Evolutionary conservation across 495 filamentous ascomycete genomes (phyloP), one percentile per base, ranked within the genome.

Genomic region (Hyaloscypha variabilis): DNA sequence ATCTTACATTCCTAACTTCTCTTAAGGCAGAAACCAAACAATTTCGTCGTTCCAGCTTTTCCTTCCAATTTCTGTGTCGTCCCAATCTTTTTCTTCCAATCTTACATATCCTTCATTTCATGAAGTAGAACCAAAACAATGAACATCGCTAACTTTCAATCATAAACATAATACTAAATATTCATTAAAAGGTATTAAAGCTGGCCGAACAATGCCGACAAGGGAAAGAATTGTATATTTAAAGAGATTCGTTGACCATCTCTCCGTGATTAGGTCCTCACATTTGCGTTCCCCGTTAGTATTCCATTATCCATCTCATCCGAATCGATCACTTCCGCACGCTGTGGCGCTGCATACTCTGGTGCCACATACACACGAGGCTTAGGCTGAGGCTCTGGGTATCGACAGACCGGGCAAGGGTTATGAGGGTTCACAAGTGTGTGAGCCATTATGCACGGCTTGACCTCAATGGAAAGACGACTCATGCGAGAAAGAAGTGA

Each of bases 401-500:
- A 54, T 10, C 51, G 51, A 54, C 51, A 54, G 8, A 54, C 11
- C 4, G 21, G 21, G 51, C 51, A 54, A 1, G 51, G 1, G 3
- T 54, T 29, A 23, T 23, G 21, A 1, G 51, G 14, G 26, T 25
- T 23, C 51, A 54, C 11, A 23, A 23, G n/a, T 54, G 51, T 29
- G 14, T 54, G 51, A 23, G 24, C 51, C 26, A 29, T 25, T 23
- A 14, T 17, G 26, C 51, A 54, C 51, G 1, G 51, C 26, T 54
- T 54, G 26, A 54, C 51, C n/a, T 54, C 51, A 17, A 54, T 26
- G 5, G 51, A 54, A 23, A 54, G 51, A 23, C 51, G 51, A 54
- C 51, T 54, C 51, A 54, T 54, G 51, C 51, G 51, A 17, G 51
- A 54, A 24, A 54, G 17, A 54, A 54, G 51, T 24, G 51, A 54